Conservation (phyloP, 106 monocot genomes). For the Narthecium ossifragum region DNA sequence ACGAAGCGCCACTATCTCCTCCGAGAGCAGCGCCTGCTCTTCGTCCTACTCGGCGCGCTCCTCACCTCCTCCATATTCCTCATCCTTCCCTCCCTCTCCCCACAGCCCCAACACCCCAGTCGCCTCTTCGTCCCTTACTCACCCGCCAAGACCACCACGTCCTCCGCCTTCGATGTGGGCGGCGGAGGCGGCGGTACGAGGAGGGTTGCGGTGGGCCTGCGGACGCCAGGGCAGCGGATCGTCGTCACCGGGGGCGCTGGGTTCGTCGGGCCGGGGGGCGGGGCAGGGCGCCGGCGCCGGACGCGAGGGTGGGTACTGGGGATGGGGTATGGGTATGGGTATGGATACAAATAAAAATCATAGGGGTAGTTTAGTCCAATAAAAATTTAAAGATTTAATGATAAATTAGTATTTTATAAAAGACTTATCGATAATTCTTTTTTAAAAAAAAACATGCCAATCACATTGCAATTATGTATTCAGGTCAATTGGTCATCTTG, state of each 20-base stretch:
- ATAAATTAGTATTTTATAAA: no score
- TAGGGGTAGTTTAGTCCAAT: no score
- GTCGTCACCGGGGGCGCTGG: slow-evolving; percentile 85
- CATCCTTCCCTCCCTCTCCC: slow-evolving; percentile 14
- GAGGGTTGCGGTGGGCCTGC: slow-evolving; percentile 19
- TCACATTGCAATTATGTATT: no score
- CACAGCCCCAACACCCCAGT: slow-evolving; percentile 6
- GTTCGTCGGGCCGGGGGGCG: slow-evolving; percentile 76
- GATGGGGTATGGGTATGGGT: no score
- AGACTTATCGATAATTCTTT: no score
- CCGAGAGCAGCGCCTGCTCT: slow-evolving; percentile 63
- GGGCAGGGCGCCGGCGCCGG: no score
- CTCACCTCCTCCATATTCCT: slow-evolving; percentile 62
- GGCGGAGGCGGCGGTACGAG: slow-evolving; percentile 2
- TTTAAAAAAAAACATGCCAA: no score
- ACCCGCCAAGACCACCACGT: not conserved
- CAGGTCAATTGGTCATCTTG: no score
- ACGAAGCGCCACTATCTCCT: slow-evolving; percentile 36
- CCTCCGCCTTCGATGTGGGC: not conserved
- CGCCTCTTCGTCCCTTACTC: not conserved
- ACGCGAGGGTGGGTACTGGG: no score
- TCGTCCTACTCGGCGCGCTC: slow-evolving; percentile 48
- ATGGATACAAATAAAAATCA: no score
- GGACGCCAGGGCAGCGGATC: slow-evolving; percentile 19
- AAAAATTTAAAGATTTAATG: no score